A percentile compares a stretch with the other conserved stretches of the same genome.
phyloP scores from a whole-genome alignment of 1,139 yeast species.

The Magnusiomyces magnusii region DNA sequence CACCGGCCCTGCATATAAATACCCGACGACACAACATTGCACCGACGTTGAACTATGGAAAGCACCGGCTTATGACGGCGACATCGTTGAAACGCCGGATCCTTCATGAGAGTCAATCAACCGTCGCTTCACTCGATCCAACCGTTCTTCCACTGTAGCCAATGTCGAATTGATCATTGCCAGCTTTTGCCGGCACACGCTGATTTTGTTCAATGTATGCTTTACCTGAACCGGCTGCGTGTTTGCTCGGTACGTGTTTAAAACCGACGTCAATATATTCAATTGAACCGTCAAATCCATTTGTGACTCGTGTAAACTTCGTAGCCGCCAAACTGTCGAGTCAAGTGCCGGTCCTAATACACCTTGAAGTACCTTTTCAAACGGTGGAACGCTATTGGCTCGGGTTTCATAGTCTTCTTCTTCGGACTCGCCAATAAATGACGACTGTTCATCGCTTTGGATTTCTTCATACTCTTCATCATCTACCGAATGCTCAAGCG shows the following conservation, averaged over 20 bases:
- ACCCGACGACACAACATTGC: too few species aligned
- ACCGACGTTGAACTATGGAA: too few species aligned
- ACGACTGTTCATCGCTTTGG: background rate
- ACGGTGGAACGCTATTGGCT: conserved; percentile 14
- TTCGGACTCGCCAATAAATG: background rate
- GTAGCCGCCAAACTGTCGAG: conserved; percentile 24
- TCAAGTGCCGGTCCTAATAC: conserved; percentile 26
- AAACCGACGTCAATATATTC: conserved; percentile 21
- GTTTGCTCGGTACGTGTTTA: conserved; percentile 19
- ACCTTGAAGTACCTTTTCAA: conserved; percentile 21
- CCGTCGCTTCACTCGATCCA: conserved; percentile 5
- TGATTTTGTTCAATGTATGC: conserved; percentile 19
- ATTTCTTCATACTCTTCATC: background rate
- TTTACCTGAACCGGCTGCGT: conserved; percentile 22
- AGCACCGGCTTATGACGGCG: background rate
- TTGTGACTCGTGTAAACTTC: conserved; percentile 27
- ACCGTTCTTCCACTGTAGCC: conserved; percentile 9
- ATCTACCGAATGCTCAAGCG: background rate
- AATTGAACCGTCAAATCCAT: conserved; percentile 23
- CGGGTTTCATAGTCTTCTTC: background rate
- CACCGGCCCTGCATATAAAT: too few species aligned
- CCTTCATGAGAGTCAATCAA: conserved; percentile 3
- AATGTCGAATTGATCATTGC: conserved; percentile 15
- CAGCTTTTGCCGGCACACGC: conserved; percentile 21
- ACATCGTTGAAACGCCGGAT: background rate